Conservation (phyloP, 257 asterid genomes). For the Datura wrightii region DNA sequence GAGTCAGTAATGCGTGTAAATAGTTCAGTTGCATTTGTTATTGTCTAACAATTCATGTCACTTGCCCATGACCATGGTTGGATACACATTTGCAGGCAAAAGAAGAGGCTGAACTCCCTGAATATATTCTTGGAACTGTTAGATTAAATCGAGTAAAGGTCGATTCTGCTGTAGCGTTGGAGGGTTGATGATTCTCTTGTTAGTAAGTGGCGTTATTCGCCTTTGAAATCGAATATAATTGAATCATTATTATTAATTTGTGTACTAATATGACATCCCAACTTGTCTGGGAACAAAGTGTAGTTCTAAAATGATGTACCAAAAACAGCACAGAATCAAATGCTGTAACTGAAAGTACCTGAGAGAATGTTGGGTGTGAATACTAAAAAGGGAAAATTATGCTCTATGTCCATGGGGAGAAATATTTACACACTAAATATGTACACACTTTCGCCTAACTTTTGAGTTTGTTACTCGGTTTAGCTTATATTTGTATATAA, state of each 20-base stretch:
- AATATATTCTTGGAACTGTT: constrained; percentile 90
- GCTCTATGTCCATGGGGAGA: no score
- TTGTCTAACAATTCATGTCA: neutral
- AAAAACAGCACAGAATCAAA: no score
- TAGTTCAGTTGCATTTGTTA: neutral
- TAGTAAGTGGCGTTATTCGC: neutral
- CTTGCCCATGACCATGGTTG: neutral
- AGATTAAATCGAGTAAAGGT: constrained; percentile 72
- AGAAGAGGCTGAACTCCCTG: constrained; percentile 95
- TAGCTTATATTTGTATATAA: no score
- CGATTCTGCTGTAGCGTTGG: constrained; percentile 83
- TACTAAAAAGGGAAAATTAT: no score
- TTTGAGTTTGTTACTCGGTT: no score
- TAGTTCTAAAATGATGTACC: no score
- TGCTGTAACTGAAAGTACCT: no score
- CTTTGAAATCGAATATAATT: neutral
- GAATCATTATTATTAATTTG: neutral
- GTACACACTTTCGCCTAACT: no score
- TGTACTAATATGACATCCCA: neutral
- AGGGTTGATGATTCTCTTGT: constrained; percentile 43
- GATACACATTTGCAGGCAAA: constrained; percentile 53
- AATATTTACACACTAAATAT: no score
- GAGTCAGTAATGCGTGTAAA: neutral
- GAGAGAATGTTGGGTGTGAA: no score
- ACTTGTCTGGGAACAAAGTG: neutral